Conservation (phyloP, 1,284 basidiomycete genomes). For the Chondrostereum purpureum region DNA sequence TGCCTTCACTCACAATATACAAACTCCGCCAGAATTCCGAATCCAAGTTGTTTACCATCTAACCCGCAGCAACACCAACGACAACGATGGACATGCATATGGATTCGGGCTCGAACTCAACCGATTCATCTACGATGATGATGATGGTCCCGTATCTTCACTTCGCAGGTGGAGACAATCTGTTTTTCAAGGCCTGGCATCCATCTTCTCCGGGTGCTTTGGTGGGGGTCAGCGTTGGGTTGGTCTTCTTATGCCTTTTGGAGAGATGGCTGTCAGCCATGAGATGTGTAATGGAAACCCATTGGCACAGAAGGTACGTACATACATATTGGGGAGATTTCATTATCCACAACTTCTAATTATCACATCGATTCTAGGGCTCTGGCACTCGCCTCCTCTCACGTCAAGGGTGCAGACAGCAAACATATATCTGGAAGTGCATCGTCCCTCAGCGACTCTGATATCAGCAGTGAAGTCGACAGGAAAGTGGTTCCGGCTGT, state of each 20-base stretch:
- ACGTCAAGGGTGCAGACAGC: slow-evolving; percentile 13
- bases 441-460: neutral
- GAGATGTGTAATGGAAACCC: slow-evolving; percentile 41
- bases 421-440: slow-evolving; percentile 6
- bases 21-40: no score
- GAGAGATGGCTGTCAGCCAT: slow-evolving; percentile 62
- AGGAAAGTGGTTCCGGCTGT: neutral
- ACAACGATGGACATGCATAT: neutral
- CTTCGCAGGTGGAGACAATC: slow-evolving; percentile 51
- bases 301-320: slow-evolving; percentile 54
- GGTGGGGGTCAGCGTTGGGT: slow-evolving; percentile 66
- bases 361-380: slow-evolving; percentile 18
- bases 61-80: no score
- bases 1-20: no score
- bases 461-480: slow-evolving; percentile 7
- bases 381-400: slow-evolving; percentile 10
- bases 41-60: no score
- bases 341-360: neutral
- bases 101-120: slow-evolving; percentile 14
- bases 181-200: slow-evolving; percentile 65
- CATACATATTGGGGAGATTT: slow-evolving; percentile 5
- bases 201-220: slow-evolving; percentile 64
- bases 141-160: slow-evolving; percentile 64
- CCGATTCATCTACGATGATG: slow-evolving; percentile 19
- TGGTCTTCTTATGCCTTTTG: slow-evolving; percentile 59